Evolutionary conservation across 441 rosid genomes (phyloP), one percentile per base, ranked within the genome.

Genomic region (Erodium moschatum): DNA sequence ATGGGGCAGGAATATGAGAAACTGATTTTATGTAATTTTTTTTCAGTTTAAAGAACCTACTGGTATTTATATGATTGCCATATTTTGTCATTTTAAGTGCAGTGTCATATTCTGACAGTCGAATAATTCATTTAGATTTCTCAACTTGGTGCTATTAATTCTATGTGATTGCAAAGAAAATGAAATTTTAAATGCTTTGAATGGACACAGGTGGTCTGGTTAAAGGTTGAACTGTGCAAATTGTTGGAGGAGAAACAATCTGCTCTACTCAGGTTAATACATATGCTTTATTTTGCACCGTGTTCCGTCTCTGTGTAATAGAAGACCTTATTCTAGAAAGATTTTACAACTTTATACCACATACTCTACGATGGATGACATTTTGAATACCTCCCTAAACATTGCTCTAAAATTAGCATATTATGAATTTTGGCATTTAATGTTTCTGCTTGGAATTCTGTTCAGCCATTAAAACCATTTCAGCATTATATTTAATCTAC

Each of bases 191-290:
- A 66, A 50, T 71, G 13, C 67, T 6, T 50, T 15, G 24, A 66
- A 29, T 46, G 18, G 29, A 58, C 82, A 82, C 91, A 95, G 99
- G 96, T 92, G 40, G 83, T 85, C 24, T 95, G 89, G 89, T 78
- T 95, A 83, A 95, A 95, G 86, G 92, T 82, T 72, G 97, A 95
- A 82, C 81, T 95, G 76, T 90, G 97, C 85, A 87, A 85, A 74
- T 81, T 95, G 83, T 85, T 95, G 67, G 99, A 95, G 77, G 98
- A 95, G 76, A 95, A 95, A 85, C 83, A 95, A 85, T 91, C 99
- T 74, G 86, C 93, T 70, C 42, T 83, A 27, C 95, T 92, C 73
- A 95, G 98, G 99, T 95, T 73, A 64, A 24, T 24, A 24, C 27
- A 67, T 65, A 46, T 70, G 65, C 68, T 67, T 24, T 24, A 33